Evolutionary conservation across 2,329 filamentous ascomycete species (phyloP).

Genomic region (Fusarium heterosporum): DNA sequence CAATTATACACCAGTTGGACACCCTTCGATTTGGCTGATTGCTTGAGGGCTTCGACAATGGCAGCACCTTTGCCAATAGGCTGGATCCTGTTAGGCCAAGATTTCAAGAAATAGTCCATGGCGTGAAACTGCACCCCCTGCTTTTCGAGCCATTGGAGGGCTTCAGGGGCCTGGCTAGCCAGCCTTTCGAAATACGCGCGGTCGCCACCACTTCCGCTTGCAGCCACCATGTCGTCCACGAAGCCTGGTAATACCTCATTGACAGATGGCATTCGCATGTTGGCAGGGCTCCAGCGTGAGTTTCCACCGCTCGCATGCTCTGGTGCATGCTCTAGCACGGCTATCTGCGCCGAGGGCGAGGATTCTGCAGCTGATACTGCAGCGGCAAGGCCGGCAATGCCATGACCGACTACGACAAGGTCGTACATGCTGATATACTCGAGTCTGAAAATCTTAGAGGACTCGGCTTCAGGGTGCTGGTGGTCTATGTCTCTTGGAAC

Average conservation of each 20-base stretch:
- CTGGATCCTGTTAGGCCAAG: slow-evolving; percentile 17
- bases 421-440: slow-evolving; percentile 28
- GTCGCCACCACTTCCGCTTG: slow-evolving; percentile 11
- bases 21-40: slow-evolving; percentile 18
- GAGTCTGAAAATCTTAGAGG: slow-evolving; percentile 26
- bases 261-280: slow-evolving; percentile 27
- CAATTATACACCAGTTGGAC: slow-evolving; percentile 14
- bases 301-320: slow-evolving; percentile 23
- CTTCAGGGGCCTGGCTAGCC: slow-evolving; percentile 17
- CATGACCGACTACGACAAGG: slow-evolving; percentile 26
- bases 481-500: slow-evolving; percentile 22
- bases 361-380: slow-evolving; percentile 25
- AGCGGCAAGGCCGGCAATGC: slow-evolving; percentile 23
- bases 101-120: slow-evolving; percentile 19
- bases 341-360: slow-evolving; percentile 24
- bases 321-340: slow-evolving; percentile 25
- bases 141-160: slow-evolving; percentile 17
- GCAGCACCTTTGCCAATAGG: slow-evolving; percentile 17
- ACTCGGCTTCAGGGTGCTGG: slow-evolving; percentile 19
- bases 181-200: slow-evolving; percentile 14
- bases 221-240: slow-evolving; percentile 12
- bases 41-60: slow-evolving; percentile 13
- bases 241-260: slow-evolving; percentile 22
- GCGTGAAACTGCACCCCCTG: slow-evolving; percentile 14
- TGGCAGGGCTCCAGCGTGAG: slow-evolving; percentile 27